These are phyloP conservation scores for Nakataea oryzae DNA, from an alignment of 2,329 filamentous ascomycete genomes.

Conservation along the genomic window DNA sequence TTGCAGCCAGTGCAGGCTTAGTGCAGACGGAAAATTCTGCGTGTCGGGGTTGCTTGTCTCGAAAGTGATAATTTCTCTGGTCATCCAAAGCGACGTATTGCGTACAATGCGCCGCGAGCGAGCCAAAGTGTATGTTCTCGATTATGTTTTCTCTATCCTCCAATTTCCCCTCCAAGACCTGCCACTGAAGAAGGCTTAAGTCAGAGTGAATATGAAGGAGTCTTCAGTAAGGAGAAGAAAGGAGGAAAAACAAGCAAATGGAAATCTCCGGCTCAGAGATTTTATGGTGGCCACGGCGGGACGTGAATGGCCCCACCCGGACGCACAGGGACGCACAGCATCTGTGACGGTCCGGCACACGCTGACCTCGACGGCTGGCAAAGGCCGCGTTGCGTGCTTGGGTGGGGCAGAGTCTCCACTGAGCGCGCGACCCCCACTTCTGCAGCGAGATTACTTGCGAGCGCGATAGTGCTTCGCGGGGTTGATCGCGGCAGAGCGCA, in stretches of 20 bases:
- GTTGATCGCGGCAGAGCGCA: neutral
- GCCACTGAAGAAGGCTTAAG: conserved; percentile 43
- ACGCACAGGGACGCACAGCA: neutral
- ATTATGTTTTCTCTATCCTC: conserved; percentile 47
- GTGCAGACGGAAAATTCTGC: neutral
- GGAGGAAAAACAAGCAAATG: conserved; percentile 7
- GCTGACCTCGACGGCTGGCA: too few species aligned
- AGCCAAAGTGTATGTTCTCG: conserved; percentile 50
- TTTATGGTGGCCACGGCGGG: neutral
- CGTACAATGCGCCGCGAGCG: conserved; percentile 15
- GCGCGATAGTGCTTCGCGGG: neutral
- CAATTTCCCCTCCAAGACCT: conserved; percentile 58
- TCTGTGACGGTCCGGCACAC: too few species aligned
- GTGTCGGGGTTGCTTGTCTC: conserved; percentile 16
- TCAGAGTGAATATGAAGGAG: conserved; percentile 60
- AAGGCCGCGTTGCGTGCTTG: too few species aligned
- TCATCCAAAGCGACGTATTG: conserved; percentile 14
- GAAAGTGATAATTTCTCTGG: conserved; percentile 23
- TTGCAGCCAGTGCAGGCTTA: neutral
- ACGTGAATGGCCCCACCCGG: neutral
- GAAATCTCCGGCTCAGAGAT: neutral
- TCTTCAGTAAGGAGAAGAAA: conserved; percentile 30
- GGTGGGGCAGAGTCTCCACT: too few species aligned
- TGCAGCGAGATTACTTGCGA: too few species aligned
- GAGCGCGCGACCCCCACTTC: too few species aligned